A percentile compares a stretch with the other conserved stretches of the same genome.
Conservation (phyloP, 1,284 basidiomycete genomes). For the Apiotrichum porosum region DNA sequence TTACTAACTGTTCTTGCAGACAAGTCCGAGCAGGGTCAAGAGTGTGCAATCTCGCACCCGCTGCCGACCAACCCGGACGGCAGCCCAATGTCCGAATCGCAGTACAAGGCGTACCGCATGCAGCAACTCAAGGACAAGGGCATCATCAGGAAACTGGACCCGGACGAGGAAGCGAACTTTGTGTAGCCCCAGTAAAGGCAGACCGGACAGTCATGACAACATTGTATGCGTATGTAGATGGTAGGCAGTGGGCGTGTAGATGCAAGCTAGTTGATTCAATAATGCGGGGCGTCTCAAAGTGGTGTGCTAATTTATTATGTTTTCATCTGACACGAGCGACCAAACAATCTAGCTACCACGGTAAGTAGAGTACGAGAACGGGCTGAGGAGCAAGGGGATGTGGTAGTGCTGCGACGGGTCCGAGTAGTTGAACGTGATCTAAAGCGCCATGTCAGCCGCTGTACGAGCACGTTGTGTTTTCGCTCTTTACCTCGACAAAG, state of each 20-base stretch:
- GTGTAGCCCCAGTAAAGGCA: too few relatives aligned
- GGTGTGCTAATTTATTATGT: too few relatives aligned
- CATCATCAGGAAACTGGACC: slow-evolving; percentile 2
- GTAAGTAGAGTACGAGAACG: slow-evolving; percentile 88
- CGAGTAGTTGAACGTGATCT: slow-evolving; percentile 71
- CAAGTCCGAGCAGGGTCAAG: slow-evolving; percentile 49
- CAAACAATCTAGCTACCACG: slow-evolving; percentile 71
- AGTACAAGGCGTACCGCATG: slow-evolving; percentile 41
- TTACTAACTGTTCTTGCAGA: slow-evolving; percentile 23
- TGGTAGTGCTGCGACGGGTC: slow-evolving; percentile 78
- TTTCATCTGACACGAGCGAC: too few relatives aligned
- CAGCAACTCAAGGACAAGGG: slow-evolving; percentile 20
- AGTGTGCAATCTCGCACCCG: slow-evolving; percentile 46
- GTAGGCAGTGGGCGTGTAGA: too few relatives aligned
- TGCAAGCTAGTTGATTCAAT: too few relatives aligned
- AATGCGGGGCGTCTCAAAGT: too few relatives aligned
- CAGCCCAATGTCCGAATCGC: slow-evolving; percentile 44
- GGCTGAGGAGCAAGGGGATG: slow-evolving; percentile 83
- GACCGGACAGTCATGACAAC: too few relatives aligned
- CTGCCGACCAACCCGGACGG: slow-evolving; percentile 48
- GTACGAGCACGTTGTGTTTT: too few relatives aligned
- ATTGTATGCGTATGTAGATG: too few relatives aligned
- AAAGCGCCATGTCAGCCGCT: not conserved
- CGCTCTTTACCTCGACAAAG: slow-evolving; percentile 47
- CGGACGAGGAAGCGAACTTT: not conserved